Percentiles rank a stretch among this genome's conserved stretches.
Conservation (phyloP, 306 rosid genomes). For the Corylus heterophylla region DNA sequence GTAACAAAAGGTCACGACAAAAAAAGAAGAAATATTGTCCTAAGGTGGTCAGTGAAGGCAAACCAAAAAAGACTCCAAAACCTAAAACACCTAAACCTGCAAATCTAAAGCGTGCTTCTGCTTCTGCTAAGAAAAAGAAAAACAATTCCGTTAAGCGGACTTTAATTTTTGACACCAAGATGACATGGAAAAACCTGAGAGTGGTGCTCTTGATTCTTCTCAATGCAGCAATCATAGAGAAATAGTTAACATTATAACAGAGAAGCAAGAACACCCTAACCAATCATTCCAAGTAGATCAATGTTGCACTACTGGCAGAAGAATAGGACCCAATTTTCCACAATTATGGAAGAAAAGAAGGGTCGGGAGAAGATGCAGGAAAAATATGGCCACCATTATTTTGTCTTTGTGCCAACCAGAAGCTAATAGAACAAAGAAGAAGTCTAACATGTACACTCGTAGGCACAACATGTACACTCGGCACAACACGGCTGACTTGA, state of each 20-base stretch:
- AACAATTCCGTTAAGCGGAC: background rate
- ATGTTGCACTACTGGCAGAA: background rate
- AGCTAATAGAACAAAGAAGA: background rate
- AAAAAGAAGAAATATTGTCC: slow-evolving; percentile 36
- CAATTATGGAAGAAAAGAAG: slow-evolving; percentile 18
- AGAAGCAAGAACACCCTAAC: background rate
- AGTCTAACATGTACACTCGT: background rate
- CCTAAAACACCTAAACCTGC: slow-evolving; percentile 1
- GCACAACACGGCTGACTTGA: background rate
- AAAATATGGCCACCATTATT: background rate
- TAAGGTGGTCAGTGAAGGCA: slow-evolving; percentile 30
- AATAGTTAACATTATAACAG: background rate
- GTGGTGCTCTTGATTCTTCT: too few species aligned
- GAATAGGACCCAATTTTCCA: slow-evolving; percentile 18
- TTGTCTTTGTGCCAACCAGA: background rate
- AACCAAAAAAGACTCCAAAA: background rate
- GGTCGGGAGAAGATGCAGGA: background rate
- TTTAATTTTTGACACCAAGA: background rate
- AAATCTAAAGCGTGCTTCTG: background rate
- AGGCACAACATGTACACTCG: background rate
- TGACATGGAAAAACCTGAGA: too few species aligned
- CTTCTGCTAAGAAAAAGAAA: background rate
- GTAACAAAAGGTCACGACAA: background rate
- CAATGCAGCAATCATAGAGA: background rate
- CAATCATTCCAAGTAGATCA: background rate